Conservation (phyloP, 805 yeast genomes). For the Lachancea quebecensis region DNA sequence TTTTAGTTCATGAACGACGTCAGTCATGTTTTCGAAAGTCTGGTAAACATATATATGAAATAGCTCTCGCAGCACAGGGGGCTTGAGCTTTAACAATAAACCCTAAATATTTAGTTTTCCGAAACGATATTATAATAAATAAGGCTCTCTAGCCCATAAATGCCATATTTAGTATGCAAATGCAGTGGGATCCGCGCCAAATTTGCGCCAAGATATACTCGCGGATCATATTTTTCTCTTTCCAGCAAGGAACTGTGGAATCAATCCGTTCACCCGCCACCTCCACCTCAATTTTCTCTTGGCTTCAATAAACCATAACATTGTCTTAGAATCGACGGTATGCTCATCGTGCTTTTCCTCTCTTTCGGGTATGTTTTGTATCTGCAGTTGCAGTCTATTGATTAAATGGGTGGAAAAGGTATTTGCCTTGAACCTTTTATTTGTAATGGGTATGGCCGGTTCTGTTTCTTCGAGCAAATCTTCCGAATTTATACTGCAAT, state of each 20-base stretch:
- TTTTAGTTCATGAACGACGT: no score
- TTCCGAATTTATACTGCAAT: slow-evolving; percentile 6
- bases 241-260: slow-evolving; percentile 32
- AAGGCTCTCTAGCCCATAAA: no score
- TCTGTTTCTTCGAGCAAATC: slow-evolving; percentile 6
- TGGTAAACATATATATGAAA: no score
- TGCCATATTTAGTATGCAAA: no score
- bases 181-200: no score
- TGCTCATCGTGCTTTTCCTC: background rate
- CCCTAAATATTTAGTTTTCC: no score
- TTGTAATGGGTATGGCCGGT: slow-evolving; percentile 5
- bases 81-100: no score
- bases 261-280: slow-evolving; percentile 42
- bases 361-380: slow-evolving; percentile 8
- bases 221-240: slow-evolving; percentile 1
- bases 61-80: no score
- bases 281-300: slow-evolving; percentile 42
- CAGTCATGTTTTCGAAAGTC: no score
- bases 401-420: slow-evolving; percentile 32
- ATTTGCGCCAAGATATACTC: no score
- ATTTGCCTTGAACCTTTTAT: slow-evolving; percentile 6
- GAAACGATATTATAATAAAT: no score
- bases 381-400: slow-evolving; percentile 28
- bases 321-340: slow-evolving; percentile 16
- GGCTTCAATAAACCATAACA: slow-evolving; percentile 33